Percentiles rank a stretch among this genome's conserved stretches.
phyloP scores from a whole-genome alignment of 179 eudicot genomes.

The Corrigiola litoralis region DNA sequence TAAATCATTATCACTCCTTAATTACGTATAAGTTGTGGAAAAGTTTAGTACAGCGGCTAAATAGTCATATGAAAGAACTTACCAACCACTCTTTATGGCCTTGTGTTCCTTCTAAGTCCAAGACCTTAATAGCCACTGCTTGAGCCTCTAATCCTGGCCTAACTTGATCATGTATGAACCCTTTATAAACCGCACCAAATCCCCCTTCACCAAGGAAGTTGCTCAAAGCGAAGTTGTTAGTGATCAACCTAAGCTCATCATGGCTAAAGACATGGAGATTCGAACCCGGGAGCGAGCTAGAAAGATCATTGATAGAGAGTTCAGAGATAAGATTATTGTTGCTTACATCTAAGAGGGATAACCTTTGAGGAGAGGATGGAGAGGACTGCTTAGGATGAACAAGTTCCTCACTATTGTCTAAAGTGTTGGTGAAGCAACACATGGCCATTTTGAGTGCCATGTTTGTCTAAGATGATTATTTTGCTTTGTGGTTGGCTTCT shows the following conservation, averaged over 20 bases:
- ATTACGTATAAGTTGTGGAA: too few relatives aligned
- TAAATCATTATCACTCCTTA: too few relatives aligned
- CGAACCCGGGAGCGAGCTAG: conserved; percentile 50
- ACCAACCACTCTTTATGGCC: conserved; percentile 96
- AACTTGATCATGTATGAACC: conserved; percentile 55
- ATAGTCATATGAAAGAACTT: conserved; percentile 11
- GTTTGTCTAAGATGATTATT: background rate
- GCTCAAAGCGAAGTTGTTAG: conserved; percentile 47
- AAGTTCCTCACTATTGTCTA: conserved; percentile 25
- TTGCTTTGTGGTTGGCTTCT: background rate
- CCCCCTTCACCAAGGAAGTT: conserved; percentile 89
- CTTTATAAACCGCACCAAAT: conserved; percentile 86
- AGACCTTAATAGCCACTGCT: conserved; percentile 78
- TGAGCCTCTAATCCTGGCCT: conserved; percentile 74
- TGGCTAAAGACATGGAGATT: conserved; percentile 66
- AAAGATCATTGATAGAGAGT: conserved; percentile 40
- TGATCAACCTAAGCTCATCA: conserved; percentile 59
- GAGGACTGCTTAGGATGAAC: conserved; percentile 33
- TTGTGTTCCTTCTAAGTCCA: conserved; percentile 80
- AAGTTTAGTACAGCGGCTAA: background rate
- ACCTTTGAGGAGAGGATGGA: conserved; percentile 22
- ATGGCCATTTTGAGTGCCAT: conserved; percentile 35
- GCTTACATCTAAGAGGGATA: conserved; percentile 19
- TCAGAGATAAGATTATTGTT: conserved; percentile 19
- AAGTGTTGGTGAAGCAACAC: conserved; percentile 27